Percentiles rank a stretch among this genome's conserved stretches.
Conservation (phyloP, 441 rosid genomes). For the Pelargonium citronellum region DNA sequence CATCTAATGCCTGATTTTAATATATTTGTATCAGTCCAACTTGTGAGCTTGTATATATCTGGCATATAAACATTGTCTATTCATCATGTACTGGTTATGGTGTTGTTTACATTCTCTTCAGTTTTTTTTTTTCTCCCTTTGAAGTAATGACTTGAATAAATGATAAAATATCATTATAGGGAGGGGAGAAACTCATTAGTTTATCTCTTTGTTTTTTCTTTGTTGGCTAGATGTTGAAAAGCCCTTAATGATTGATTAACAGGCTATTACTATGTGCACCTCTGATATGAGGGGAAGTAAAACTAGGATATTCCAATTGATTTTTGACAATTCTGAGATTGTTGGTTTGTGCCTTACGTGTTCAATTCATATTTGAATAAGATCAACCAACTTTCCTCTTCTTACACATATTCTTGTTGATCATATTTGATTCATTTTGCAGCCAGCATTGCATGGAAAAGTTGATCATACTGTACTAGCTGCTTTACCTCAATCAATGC, state of each 20-base stretch:
- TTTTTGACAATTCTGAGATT: background rate
- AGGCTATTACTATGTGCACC: background rate
- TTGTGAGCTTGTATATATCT: background rate
- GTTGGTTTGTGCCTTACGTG: background rate
- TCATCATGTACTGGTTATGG: background rate
- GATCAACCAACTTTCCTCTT: slow-evolving; percentile 5
- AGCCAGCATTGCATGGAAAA: slow-evolving; percentile 8
- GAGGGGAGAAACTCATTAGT: background rate
- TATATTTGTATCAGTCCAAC: background rate
- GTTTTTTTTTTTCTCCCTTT: background rate
- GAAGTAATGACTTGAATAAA: background rate
- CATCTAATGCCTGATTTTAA: background rate
- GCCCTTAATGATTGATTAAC: background rate
- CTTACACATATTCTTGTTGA: background rate
- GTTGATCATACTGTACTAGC: slow-evolving; percentile 3
- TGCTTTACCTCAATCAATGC: slow-evolving; percentile 12
- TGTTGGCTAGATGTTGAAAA: background rate
- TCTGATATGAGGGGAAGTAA: background rate
- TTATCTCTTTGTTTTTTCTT: background rate
- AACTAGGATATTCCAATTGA: background rate
- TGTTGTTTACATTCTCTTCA: background rate
- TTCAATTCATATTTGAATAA: background rate
- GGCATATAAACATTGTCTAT: background rate
- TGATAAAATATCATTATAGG: slow-evolving; percentile 5
- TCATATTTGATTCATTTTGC: slow-evolving; percentile 4